A percentile compares a stretch with the other conserved stretches of the same genome.
These are phyloP conservation scores for Fusarium sp. DNA, from an alignment of 2,329 filamentous ascomycete species.

Conservation along the genomic window DNA sequence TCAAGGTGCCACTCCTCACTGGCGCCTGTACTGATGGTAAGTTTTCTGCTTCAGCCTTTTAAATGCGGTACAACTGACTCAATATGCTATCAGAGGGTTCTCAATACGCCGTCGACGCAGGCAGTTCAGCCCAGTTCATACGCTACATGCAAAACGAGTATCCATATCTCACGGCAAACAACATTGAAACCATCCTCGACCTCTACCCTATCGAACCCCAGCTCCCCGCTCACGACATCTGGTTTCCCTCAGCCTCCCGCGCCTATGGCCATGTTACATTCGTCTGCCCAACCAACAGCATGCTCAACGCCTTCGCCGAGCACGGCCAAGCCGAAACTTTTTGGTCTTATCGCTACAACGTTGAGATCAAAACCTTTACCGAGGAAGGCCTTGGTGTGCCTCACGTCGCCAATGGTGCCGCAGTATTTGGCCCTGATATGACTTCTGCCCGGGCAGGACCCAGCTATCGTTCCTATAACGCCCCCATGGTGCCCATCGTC, in stretches of 20 bases:
- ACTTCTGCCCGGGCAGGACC: conserved; percentile 16
- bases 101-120: conserved; percentile 54
- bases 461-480: conserved; percentile 58
- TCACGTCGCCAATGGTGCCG: conserved; percentile 58
- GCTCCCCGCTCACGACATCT: conserved; percentile 52
- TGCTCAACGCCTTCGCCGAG: conserved; percentile 50
- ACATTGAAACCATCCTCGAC: conserved; percentile 49
- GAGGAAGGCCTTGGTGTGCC: conserved; percentile 56
- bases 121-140: conserved; percentile 47
- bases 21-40: conserved; percentile 56
- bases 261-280: conserved; percentile 59
- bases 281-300: conserved; percentile 53
- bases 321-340: conserved; percentile 35
- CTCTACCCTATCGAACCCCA: conserved; percentile 52
- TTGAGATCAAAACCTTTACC: conserved; percentile 51
- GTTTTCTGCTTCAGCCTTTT: conserved; percentile 12
- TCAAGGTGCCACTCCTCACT: conserved; percentile 56
- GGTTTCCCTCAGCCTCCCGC: conserved; percentile 54
- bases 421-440: conserved; percentile 58
- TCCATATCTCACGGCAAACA: conserved; percentile 51
- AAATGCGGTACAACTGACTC: conserved; percentile 13
- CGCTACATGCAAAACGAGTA: conserved; percentile 59
- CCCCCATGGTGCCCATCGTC: conserved; percentile 55
- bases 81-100: conserved; percentile 53
- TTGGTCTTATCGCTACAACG: conserved; percentile 62